A percentile compares a stretch with the other conserved stretches of the same genome.
Conservation (phyloP, 1,139 yeast genomes). For the Yamadazyma oceani region DNA sequence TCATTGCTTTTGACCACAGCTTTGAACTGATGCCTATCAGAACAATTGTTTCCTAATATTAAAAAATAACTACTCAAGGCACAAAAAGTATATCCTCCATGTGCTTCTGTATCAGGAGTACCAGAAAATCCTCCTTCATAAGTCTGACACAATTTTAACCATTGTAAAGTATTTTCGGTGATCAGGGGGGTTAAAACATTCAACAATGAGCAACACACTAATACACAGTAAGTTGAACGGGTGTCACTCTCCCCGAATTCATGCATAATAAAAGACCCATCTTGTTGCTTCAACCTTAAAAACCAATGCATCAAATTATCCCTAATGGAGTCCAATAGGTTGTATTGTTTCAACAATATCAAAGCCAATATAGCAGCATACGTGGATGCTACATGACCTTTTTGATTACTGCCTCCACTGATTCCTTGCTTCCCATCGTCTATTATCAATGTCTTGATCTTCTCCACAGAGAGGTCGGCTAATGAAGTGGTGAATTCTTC, state of each 20-base stretch:
- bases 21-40: constrained; percentile 19
- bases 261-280: constrained; percentile 80
- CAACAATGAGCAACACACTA: constrained; percentile 70
- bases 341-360: constrained; percentile 50
- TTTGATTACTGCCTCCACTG: constrained; percentile 81
- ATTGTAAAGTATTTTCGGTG: constrained; percentile 50
- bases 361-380: constrained; percentile 76
- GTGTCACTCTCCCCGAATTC: constrained; percentile 82
- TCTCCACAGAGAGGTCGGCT: constrained; percentile 13
- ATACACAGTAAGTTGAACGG: constrained; percentile 83
- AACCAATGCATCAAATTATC: constrained; percentile 62
- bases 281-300: constrained; percentile 55
- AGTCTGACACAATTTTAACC: constrained; percentile 77
- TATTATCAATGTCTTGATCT: constrained; percentile 26
- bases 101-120: constrained; percentile 82
- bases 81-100: constrained; percentile 95
- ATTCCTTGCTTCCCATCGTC: constrained; percentile 62
- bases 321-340: constrained; percentile 25
- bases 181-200: constrained; percentile 64
- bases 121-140: constrained; percentile 97
- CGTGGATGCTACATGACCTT: constrained; percentile 82
- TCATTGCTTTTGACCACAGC: constrained; percentile 13
- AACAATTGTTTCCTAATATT: constrained; percentile 25
- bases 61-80: constrained; percentile 73
- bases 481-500: constrained; percentile 3